phyloP scores from a whole-genome alignment of 768 basidiomycete genomes.

The Calocybe cyanea region DNA sequence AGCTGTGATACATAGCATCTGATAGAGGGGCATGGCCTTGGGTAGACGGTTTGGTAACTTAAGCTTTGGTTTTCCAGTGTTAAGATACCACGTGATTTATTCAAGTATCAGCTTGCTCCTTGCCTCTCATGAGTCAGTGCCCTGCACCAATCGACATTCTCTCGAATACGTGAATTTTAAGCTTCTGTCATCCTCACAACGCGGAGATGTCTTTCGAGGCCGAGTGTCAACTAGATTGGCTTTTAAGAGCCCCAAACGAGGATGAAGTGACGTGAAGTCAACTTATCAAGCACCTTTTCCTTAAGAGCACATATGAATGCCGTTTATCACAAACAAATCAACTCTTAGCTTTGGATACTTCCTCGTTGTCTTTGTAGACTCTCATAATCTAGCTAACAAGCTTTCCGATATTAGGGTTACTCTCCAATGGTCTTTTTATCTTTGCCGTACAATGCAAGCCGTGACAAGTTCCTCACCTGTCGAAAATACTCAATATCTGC shows the following conservation, averaged over 20 bases:
- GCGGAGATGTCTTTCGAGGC: slow-evolving; percentile 10
- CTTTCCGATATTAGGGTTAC: too few species aligned
- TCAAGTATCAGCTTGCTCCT: too few species aligned
- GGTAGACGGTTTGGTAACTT: too few species aligned
- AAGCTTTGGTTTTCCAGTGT: too few species aligned
- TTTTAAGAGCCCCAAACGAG: slow-evolving; percentile 7
- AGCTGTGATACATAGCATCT: slow-evolving; percentile 78
- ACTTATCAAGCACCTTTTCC: slow-evolving; percentile 16
- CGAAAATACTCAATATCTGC: slow-evolving; percentile 28
- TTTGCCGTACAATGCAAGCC: background rate
- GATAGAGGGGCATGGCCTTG: slow-evolving; percentile 77
- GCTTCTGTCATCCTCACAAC: background rate
- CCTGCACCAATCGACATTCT: too few species aligned
- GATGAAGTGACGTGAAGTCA: slow-evolving; percentile 18
- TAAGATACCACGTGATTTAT: too few species aligned
- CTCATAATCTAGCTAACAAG: too few species aligned
- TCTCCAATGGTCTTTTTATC: too few species aligned
- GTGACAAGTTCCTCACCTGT: slow-evolving; percentile 13
- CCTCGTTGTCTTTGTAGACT: too few species aligned
- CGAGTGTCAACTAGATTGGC: slow-evolving; percentile 11
- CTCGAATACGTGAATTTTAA: too few species aligned
- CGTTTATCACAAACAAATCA: background rate
- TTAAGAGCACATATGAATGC: slow-evolving; percentile 11
- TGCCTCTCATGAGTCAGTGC: too few species aligned
- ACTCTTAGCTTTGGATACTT: too few species aligned